phyloP scores from a whole-genome alignment of 495 filamentous ascomycete species.

The Trichoderma orchidacearum region DNA sequence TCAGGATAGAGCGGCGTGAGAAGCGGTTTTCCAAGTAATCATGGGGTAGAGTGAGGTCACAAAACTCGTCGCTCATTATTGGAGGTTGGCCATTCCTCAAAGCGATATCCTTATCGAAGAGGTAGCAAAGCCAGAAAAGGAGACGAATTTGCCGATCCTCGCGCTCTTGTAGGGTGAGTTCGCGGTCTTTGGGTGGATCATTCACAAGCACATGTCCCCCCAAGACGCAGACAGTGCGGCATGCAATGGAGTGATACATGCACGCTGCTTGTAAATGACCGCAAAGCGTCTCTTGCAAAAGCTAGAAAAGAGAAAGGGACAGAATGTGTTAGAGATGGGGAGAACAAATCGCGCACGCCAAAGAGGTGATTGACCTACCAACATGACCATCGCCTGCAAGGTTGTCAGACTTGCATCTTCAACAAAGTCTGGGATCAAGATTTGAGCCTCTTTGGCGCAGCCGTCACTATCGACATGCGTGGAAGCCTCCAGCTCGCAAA shows the following conservation, averaged over 20 bases:
- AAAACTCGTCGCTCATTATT: slow-evolving; percentile 36
- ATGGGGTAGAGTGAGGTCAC: slow-evolving; percentile 35
- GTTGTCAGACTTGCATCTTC: slow-evolving; percentile 26
- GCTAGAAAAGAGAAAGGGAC: slow-evolving; percentile 11
- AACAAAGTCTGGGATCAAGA: slow-evolving; percentile 24
- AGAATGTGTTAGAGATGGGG: not conserved
- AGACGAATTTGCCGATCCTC: slow-evolving; percentile 23
- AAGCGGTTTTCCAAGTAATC: slow-evolving; percentile 25
- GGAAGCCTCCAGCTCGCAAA: slow-evolving; percentile 9
- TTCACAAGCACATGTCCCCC: slow-evolving; percentile 23
- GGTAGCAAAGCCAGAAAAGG: slow-evolving; percentile 41
- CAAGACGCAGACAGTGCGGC: slow-evolving; percentile 32
- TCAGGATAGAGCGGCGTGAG: slow-evolving; percentile 6
- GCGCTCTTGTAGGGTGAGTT: not conserved
- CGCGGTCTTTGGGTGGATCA: slow-evolving; percentile 1
- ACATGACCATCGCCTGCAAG: slow-evolving; percentile 28
- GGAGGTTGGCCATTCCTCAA: slow-evolving; percentile 38
- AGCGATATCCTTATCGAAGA: slow-evolving; percentile 35
- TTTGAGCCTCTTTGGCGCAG: slow-evolving; percentile 22
- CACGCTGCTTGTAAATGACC: slow-evolving; percentile 31
- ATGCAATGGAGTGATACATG: slow-evolving; percentile 27
- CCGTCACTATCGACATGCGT: slow-evolving; percentile 22
- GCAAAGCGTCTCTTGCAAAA: slow-evolving; percentile 26
- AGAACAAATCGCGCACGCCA: too few species aligned
- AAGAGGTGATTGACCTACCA: slow-evolving; percentile 32